These are phyloP conservation scores for Mortierella hygrophila DNA, from an alignment of 192 early-diverging fungal genomes.

Conservation along the genomic window DNA sequence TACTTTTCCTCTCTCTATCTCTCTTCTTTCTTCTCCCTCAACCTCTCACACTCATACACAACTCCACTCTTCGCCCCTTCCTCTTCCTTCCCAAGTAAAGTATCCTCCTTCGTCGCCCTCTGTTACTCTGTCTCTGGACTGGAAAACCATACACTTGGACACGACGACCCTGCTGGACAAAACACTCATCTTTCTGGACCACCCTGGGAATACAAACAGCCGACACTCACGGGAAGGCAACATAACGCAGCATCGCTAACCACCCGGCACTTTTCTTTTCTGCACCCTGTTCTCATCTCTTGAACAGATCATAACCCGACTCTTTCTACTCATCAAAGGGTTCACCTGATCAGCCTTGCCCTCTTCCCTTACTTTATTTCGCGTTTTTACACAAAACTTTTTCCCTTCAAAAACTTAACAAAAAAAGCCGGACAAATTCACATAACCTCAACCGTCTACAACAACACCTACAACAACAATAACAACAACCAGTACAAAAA, in stretches of 20 bases:
- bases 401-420: neutral
- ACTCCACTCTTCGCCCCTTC: neutral
- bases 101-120: neutral
- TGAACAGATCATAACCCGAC: neutral
- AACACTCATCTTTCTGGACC: neutral
- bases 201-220: neutral
- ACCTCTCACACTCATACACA: neutral
- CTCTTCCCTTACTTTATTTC: slow-evolving; percentile 10
- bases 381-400: slow-evolving; percentile 1
- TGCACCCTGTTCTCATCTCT: neutral
- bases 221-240: neutral
- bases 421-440: neutral
- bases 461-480: neutral
- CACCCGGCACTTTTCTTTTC: neutral
- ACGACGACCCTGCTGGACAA: neutral
- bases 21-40: neutral
- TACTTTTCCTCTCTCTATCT: neutral
- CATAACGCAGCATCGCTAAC: neutral
- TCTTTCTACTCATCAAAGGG: neutral
- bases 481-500: neutral
- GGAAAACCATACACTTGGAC: neutral
- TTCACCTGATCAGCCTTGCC: slow-evolving; percentile 4
- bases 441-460: neutral
- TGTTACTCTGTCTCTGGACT: neutral
- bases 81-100: neutral